Evolutionary conservation across 2,329 filamentous ascomycete genomes (phyloP).

Genomic region (Podosphaera aphanis): DNA sequence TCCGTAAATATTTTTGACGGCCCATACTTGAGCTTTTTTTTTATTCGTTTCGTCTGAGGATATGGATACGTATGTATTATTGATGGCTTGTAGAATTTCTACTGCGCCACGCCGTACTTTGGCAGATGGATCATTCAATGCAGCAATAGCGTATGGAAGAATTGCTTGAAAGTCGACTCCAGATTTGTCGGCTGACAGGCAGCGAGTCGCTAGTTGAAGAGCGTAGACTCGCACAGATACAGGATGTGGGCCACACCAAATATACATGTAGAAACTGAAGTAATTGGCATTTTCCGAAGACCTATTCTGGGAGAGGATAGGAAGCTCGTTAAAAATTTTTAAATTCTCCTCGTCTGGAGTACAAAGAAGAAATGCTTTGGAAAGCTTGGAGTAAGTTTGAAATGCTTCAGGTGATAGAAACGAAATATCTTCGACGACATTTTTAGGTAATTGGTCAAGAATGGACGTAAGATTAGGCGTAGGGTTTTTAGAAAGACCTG

Average conservation of each 20-base stretch:
- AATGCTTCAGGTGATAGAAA: conserved; percentile 29
- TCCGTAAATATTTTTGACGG: conserved; percentile 40
- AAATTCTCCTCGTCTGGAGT: conserved; percentile 22
- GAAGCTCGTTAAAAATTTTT: conserved; percentile 21
- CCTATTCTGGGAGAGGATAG: conserved; percentile 28
- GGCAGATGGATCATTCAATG: conserved; percentile 51
- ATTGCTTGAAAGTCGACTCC: conserved; percentile 51
- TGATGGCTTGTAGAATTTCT: conserved; percentile 36
- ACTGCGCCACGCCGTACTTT: conserved; percentile 56
- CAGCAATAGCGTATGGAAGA: conserved; percentile 57
- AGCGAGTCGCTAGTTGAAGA: conserved; percentile 36
- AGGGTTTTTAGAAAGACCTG: conserved; percentile 7
- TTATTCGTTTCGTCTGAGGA: conserved; percentile 20
- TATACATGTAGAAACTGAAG: conserved; percentile 50
- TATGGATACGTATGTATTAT: conserved; percentile 22
- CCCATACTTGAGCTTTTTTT: conserved; percentile 27
- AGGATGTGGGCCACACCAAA: conserved; percentile 52
- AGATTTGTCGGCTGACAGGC: conserved; percentile 27
- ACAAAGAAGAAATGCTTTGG: conserved; percentile 31
- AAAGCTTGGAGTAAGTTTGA: conserved; percentile 33
- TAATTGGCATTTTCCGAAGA: conserved; percentile 41
- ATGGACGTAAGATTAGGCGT: conserved; percentile 14
- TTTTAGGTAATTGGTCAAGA: conserved; percentile 12
- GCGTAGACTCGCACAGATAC: conserved; percentile 45
- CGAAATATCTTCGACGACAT: conserved; percentile 20